Conservation (phyloP, 805 yeast genomes). For the Monosporozyma unispora region DNA sequence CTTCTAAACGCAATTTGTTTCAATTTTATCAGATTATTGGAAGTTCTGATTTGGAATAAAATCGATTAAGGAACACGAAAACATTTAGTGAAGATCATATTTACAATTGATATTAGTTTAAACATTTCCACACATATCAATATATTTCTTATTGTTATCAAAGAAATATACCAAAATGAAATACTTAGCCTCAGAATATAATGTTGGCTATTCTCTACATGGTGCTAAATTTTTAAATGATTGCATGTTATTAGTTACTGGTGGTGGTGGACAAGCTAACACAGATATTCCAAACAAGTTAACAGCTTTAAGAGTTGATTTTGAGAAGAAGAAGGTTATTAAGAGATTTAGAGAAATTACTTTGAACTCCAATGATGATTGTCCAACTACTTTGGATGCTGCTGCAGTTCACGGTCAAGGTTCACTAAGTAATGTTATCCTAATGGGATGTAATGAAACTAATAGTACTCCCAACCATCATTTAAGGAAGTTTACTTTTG, state of each 20-base stretch:
- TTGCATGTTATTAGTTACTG: slow-evolving; percentile 59
- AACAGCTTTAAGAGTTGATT: slow-evolving; percentile 52
- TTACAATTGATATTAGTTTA: neutral
- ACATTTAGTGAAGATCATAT: neutral
- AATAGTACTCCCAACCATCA: slow-evolving; percentile 52
- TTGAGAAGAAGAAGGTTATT: slow-evolving; percentile 38
- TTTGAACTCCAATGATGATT: slow-evolving; percentile 60
- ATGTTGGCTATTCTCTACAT: slow-evolving; percentile 67
- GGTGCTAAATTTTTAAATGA: slow-evolving; percentile 64
- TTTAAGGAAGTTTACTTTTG: slow-evolving; percentile 55
- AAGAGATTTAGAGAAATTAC: slow-evolving; percentile 57
- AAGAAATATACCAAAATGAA: no score
- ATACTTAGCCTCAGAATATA: slow-evolving; percentile 17
- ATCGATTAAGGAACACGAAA: neutral
- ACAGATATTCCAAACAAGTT: slow-evolving; percentile 83
- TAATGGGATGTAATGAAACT: slow-evolving; percentile 71
- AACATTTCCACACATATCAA: no score
- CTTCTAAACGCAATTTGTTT: neutral
- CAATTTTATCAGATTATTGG: neutral
- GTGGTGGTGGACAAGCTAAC: slow-evolving; percentile 95
- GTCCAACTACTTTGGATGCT: slow-evolving; percentile 75
- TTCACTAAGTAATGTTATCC: slow-evolving; percentile 35
- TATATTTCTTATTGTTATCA: no score
- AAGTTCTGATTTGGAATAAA: neutral
- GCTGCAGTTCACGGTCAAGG: neutral